A percentile compares a stretch with the other conserved stretches of the same genome.
phyloP scores from a whole-genome alignment of 179 eudicot species.

The Patellifolia procumbens region DNA sequence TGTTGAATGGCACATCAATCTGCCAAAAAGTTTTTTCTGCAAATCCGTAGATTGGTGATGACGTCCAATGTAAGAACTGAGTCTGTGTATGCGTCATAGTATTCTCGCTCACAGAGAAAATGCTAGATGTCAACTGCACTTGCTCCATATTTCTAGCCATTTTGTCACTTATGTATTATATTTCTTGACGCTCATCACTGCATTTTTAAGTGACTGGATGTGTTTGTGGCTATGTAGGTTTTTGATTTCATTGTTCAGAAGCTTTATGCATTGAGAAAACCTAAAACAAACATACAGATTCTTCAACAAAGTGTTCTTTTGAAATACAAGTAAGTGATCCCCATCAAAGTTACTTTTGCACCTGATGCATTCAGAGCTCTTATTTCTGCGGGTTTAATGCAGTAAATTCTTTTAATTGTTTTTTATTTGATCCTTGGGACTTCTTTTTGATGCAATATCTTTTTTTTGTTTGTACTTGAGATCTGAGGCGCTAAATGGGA shows the following conservation, averaged over 20 bases:
- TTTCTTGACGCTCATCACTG: constrained; percentile 16
- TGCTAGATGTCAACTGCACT: constrained; percentile 11
- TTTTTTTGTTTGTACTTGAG: background rate
- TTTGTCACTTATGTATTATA: background rate
- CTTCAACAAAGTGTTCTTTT: constrained; percentile 97
- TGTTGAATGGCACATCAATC: background rate
- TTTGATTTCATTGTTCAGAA: constrained; percentile 96
- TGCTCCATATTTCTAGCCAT: constrained; percentile 6
- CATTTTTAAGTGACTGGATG: constrained; percentile 18
- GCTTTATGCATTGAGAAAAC: constrained; percentile 97
- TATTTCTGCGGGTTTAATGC: background rate
- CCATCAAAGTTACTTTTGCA: constrained; percentile 2
- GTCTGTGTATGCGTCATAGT: background rate
- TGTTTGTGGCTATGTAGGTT: constrained; percentile 51
- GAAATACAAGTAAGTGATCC: constrained; percentile 83
- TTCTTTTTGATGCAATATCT: background rate
- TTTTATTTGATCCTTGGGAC: background rate
- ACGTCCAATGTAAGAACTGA: background rate
- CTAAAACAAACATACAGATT: constrained; percentile 98
- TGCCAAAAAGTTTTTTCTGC: background rate
- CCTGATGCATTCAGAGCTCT: background rate
- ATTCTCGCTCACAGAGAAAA: constrained; percentile 5
- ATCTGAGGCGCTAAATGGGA: constrained; percentile 7
- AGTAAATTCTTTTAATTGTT: constrained; percentile 1
- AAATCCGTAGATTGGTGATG: constrained; percentile 4